Base-by-base conservation (phyloP, 108 stramenopile genomes). In the Parmales sp. region DNA sequence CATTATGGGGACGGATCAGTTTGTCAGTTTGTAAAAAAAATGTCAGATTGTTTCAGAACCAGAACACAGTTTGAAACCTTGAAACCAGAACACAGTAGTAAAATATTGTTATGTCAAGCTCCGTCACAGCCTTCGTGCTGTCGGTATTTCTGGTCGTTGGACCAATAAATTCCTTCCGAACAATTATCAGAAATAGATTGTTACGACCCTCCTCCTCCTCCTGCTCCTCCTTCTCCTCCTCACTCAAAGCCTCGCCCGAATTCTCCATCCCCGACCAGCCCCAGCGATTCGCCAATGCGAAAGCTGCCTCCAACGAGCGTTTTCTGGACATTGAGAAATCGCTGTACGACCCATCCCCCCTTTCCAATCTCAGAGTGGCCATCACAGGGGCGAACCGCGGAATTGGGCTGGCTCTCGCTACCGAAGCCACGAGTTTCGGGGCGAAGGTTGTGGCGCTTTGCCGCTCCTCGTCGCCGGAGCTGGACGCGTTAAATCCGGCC, bases 311-410 rank as follows among this genome's bases (percentile, higher is more conserved):
- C 60, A 78, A 80, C 66, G 20, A 65, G 44, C 69, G 78, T 18
- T 75, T 73, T 25, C 65, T 80, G 26, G 73, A 83, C 39, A 83
- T 83, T 38, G 73, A 65, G 7, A n/a, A n/a, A n/a, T 69, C 63
- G 23, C 48, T 72, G 31, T 80, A 74, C 64, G 76, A 80, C 38
- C 49, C 54, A 1, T 50, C 69, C 25, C 74, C 66, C 43, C 54
- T 80, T 36, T 16, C 67, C 36, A 78, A 76, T 7, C 80, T 81
- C 73, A 68, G 78, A 9, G 80, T 85, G 19, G 69, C 82, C 34
- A 43, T 82, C 37, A 71, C 77, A 16, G 81, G 79, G 38, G 81
- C 76, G 5, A 80, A 77, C 67, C 76, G 79, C 22, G 79, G 79
- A 0, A 51, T 82, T 25, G 81, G 81, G 1, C 65, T 74, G 4